Evolutionary conservation across 768 basidiomycete species (phyloP), one percentile per base, ranked within the genome.

Genomic region (Xanthoconium purpureum): DNA sequence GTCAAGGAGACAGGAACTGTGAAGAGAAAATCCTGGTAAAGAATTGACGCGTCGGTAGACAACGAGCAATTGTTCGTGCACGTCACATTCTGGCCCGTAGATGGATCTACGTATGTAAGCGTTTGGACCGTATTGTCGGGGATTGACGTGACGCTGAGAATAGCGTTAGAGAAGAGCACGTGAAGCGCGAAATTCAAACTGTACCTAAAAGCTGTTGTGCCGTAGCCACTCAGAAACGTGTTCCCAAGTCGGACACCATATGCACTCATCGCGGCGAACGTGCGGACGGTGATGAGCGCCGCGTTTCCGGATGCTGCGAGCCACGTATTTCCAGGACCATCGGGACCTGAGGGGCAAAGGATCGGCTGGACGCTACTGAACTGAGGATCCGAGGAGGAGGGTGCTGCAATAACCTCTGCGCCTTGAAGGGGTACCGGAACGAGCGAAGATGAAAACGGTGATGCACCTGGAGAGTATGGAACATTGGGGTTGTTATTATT

Each of bases 1-100:
- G 94, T 97, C 63, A 98, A 82, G n/a, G 78, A 74, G 35, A 82
- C 68, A 7, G 80, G 71, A 9, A 71, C 68, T 48, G 78, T 72
- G 70, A 98, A 98, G 40, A 97, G 74, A 75, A 97, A 99, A 71
- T 99, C 97, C 71, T 98, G 94, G 68, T 93, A 98, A 1, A 83
- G 80, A 54, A 98, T 73, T 12, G 84, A 79, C 3, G 89, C 70
- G 68, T 97, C 84, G 44, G 84, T 84, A 6, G 84, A 84, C 39
- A 99, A 78, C 0, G 94, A 92, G 70, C 97, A 99, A 20, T 78
- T 73, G 50, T 80, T 74, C 10, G 85, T 77, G 73, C 97, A 99
- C 0, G 92, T 91, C 60, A 76, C 72, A 62, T 88, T 91, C 66
- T 88, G 76, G 40, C 87, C 85, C 12, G 87, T 89, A 0, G 76